These are phyloP conservation scores for Pseudocercospora fuligena DNA, from an alignment of 2,329 filamentous ascomycete genomes.

Conservation along the genomic window DNA sequence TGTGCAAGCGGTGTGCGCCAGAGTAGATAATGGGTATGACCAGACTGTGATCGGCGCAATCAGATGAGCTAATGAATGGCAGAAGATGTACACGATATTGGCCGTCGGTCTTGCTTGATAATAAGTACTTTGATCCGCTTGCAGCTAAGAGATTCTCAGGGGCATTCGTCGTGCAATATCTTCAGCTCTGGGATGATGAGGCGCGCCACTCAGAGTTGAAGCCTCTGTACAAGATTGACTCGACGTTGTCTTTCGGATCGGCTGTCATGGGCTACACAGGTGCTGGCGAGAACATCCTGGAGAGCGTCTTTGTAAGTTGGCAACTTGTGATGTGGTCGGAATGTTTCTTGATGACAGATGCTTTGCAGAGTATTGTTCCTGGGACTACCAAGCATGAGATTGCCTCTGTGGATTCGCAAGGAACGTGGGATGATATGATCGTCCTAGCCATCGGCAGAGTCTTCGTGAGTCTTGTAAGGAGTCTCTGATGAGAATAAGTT, in stretches of 20 bases:
- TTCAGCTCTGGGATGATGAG: background rate
- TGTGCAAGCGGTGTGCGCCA: too few species aligned
- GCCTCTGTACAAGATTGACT: background rate
- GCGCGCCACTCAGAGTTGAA: background rate
- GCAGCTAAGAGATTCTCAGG: background rate
- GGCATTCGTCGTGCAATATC: background rate
- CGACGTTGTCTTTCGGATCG: background rate
- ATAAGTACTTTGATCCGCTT: background rate
- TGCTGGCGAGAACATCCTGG: background rate
- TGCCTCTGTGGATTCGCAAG: background rate
- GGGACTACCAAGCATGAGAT: background rate
- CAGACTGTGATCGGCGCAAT: background rate
- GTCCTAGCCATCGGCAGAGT: background rate
- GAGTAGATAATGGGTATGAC: background rate
- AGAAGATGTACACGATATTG: background rate
- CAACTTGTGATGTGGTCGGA: background rate
- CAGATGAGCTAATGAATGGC: background rate
- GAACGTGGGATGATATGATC: background rate
- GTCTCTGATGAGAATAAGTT: background rate
- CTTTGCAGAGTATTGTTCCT: background rate
- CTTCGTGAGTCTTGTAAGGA: background rate
- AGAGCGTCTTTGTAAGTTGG: background rate
- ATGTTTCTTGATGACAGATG: background rate
- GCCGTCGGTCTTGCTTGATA: background rate
- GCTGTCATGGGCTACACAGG: background rate